Percentiles rank a stretch among this genome's conserved stretches.
Evolutionary conservation across 306 rosid species (phyloP).

Genomic region (Delonix regia): DNA sequence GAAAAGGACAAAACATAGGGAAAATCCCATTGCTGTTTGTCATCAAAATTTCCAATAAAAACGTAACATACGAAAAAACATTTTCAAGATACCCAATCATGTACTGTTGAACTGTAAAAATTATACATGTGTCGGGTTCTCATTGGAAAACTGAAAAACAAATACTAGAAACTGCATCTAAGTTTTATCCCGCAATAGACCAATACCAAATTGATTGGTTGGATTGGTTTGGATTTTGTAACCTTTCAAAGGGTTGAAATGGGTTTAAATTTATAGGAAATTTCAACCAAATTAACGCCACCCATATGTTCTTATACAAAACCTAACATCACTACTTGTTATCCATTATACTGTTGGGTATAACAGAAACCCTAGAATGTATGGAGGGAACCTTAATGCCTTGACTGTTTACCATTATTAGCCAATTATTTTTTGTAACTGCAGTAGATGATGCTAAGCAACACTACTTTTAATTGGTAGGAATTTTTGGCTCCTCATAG

Average conservation of each 20-base stretch:
- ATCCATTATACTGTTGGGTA: not conserved
- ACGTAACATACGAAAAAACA: not conserved
- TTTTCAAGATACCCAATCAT: not conserved
- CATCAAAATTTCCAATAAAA: not conserved
- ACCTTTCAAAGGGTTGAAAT: not conserved
- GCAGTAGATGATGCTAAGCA: slow-evolving; percentile 18
- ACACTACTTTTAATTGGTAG: not conserved
- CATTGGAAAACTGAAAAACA: not conserved
- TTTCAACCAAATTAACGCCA: not conserved
- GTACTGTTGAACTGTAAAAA: not conserved
- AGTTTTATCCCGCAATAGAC: not conserved
- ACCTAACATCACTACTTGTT: not conserved
- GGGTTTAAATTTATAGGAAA: not conserved
- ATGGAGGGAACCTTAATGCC: not conserved
- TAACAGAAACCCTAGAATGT: not conserved
- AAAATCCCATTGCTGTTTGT: not conserved
- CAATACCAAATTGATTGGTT: not conserved
- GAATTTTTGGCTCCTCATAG: slow-evolving; percentile 14
- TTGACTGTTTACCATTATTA: not conserved
- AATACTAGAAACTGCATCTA: not conserved
- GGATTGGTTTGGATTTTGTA: too few species aligned
- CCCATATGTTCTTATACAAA: not conserved
- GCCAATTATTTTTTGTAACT: not conserved
- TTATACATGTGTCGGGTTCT: too few species aligned
- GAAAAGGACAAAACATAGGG: not conserved